These are phyloP conservation scores for Mycena sanguinolenta DNA, from an alignment of 768 basidiomycete species.

Conservation along the genomic window DNA sequence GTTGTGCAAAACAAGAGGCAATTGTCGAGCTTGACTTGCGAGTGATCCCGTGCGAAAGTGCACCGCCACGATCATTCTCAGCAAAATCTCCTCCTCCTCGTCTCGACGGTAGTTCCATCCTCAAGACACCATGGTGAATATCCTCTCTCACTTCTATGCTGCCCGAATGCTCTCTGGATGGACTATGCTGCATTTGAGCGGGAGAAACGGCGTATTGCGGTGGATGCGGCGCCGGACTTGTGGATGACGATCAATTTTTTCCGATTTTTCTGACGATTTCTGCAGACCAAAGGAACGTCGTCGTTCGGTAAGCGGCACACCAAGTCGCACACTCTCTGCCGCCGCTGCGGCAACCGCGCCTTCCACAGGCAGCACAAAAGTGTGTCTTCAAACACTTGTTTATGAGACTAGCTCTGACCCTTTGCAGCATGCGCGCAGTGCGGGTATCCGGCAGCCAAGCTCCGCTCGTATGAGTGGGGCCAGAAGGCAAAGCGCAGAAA, in stretches of 20 bases:
- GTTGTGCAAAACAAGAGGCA: too few species aligned
- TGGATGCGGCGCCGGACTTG: not conserved
- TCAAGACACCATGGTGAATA: constrained; percentile 20
- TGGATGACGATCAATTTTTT: constrained; percentile 3
- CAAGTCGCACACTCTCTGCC: constrained; percentile 97
- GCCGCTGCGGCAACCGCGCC: constrained; percentile 94
- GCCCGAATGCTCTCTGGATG: not conserved
- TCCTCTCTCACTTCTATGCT: not conserved
- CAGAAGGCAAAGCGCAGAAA: constrained; percentile 99
- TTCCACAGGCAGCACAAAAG: constrained; percentile 99
- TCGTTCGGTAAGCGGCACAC: constrained; percentile 99
- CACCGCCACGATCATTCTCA: too few species aligned
- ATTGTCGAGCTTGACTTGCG: too few species aligned
- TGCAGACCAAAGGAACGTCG: constrained; percentile 81
- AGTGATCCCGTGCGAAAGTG: too few species aligned
- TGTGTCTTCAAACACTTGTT: constrained; percentile 52
- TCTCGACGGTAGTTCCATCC: constrained; percentile 8
- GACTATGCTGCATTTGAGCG: not conserved
- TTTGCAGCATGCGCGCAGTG: constrained; percentile 90
- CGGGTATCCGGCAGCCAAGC: constrained; percentile 95
- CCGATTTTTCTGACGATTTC: not conserved
- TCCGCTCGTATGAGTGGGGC: constrained; percentile 98
- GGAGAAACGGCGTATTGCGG: not conserved
- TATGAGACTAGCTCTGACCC: not conserved
- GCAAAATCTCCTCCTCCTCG: not conserved